phyloP scores from a whole-genome alignment of 305 asterid genomes.

The Solanum chacoense region DNA sequence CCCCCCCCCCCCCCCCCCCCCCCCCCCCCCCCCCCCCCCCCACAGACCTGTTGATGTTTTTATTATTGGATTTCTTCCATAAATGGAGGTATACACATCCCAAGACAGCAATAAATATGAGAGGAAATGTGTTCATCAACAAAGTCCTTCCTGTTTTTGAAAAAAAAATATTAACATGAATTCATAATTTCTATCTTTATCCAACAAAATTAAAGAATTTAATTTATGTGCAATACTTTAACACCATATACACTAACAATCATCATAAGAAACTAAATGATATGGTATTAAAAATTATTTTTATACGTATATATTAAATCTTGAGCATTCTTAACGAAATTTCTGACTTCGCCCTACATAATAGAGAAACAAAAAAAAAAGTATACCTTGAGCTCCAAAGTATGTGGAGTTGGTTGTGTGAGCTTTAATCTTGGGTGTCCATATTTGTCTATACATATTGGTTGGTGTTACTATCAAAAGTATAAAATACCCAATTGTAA shows the following conservation, averaged over 20 bases:
- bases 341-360: no score
- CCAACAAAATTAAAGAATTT: neutral
- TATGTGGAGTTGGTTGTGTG: conserved; percentile 31
- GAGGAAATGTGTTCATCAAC: conserved; percentile 33
- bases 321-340: neutral
- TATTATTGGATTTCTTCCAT: conserved; percentile 18
- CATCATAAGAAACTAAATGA: neutral
- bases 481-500: conserved; percentile 37
- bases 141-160: conserved; percentile 32
- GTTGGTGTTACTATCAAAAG: conserved; percentile 61
- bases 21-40: no score
- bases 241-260: neutral
- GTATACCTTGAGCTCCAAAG: conserved; percentile 48
- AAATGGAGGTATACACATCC: conserved; percentile 63
- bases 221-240: neutral
- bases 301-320: no score
- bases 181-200: neutral
- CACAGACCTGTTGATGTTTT: neutral
- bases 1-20: no score
- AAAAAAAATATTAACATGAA: neutral
- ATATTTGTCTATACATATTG: conserved; percentile 19
- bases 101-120: conserved; percentile 43
- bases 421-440: conserved; percentile 39
- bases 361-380: no score
- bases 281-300: neutral